Conservation (phyloP, 495 filamentous ascomycete genomes). For the Xanthoparmelia taractica region DNA sequence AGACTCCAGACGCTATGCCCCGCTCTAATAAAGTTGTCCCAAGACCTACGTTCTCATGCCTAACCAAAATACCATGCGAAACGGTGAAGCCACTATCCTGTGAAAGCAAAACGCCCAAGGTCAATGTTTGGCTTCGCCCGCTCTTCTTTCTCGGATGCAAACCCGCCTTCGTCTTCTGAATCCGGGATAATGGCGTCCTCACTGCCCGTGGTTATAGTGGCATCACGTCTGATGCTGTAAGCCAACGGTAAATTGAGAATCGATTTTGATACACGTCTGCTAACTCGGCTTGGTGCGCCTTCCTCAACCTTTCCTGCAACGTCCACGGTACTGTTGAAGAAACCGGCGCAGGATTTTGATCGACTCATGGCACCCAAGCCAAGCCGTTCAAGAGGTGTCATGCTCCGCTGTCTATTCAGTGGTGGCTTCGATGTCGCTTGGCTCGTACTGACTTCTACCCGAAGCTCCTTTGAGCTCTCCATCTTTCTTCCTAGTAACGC, state of each 20-base stretch:
- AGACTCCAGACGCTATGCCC: conserved; percentile 12
- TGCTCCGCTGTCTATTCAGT: conserved; percentile 27
- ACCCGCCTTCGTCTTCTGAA: conserved; percentile 47
- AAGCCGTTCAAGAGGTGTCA: conserved; percentile 44
- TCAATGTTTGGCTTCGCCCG: conserved; percentile 6
- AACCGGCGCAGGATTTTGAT: conserved; percentile 31
- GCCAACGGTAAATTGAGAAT: neutral
- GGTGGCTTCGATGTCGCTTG: conserved; percentile 16
- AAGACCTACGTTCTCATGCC: neutral
- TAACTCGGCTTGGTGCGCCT: neutral
- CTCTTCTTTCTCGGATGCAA: conserved; percentile 5
- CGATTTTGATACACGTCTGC: neutral
- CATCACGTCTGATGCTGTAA: conserved; percentile 13
- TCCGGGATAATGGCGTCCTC: conserved; percentile 69
- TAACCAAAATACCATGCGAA: neutral
- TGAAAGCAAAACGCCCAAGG: conserved; percentile 22
- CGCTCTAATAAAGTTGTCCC: neutral
- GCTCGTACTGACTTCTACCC: neutral
- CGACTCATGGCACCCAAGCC: conserved; percentile 40
- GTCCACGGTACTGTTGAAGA: neutral
- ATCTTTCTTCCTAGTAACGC: conserved; percentile 8
- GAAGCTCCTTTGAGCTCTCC: neutral
- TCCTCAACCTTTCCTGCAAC: neutral
- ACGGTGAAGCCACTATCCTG: conserved; percentile 6
- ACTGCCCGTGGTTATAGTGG: conserved; percentile 46